Conservation (phyloP, 306 rosid genomes). For the Phaseolus lunatus region DNA sequence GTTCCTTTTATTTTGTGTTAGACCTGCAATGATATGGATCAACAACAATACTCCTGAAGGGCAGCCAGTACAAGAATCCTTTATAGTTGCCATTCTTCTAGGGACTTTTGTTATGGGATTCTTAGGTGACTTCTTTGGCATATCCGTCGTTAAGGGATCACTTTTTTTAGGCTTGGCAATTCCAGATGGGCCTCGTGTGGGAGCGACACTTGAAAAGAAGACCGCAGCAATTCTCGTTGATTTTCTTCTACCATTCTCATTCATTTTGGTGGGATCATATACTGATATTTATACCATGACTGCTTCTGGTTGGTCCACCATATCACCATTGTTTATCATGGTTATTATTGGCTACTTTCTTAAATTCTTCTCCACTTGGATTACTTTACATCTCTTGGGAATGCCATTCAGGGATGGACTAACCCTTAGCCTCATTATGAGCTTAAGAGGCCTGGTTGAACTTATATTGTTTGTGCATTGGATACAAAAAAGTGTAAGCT, state of each 20-base stretch:
- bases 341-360: conserved; percentile 48
- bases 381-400: conserved; percentile 46
- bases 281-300: conserved; percentile 54
- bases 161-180: conserved; percentile 69
- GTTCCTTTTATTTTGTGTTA: conserved; percentile 25
- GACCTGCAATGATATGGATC: conserved; percentile 54
- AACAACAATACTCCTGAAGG: conserved; percentile 57
- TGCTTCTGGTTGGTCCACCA: conserved; percentile 48
- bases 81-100: conserved; percentile 50
- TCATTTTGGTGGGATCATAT: conserved; percentile 56
- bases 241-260: conserved; percentile 69
- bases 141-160: conserved; percentile 68
- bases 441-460: conserved; percentile 77
- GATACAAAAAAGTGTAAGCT: conserved; percentile 69
- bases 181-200: conserved; percentile 83
- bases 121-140: conserved; percentile 62
- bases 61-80: conserved; percentile 49
- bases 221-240: conserved; percentile 54
- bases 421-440: conserved; percentile 60
- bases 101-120: conserved; percentile 58
- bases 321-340: conserved; percentile 60
- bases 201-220: conserved; percentile 57
- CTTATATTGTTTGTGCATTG: conserved; percentile 66
- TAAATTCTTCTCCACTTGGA: conserved; percentile 51
- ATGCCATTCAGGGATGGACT: conserved; percentile 64